These are phyloP conservation scores for Aspergillus calidoustus DNA, from an alignment of 2,329 filamentous ascomycete species.

Conservation along the genomic window DNA sequence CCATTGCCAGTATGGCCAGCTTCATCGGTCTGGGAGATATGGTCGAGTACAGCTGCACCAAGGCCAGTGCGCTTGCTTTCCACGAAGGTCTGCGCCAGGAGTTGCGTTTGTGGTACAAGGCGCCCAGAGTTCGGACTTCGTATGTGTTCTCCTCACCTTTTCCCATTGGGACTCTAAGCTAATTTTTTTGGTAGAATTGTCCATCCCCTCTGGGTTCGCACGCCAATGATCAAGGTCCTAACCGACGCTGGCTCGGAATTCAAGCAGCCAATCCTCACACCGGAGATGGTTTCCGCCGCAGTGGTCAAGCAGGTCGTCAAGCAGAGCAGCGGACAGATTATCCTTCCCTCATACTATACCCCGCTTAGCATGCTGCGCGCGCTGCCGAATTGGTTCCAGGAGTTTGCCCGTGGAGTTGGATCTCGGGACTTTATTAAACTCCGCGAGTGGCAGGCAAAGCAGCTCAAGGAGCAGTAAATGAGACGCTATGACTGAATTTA, in stretches of 20 bases:
- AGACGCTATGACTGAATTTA: background rate
- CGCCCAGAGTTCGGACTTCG: conserved; percentile 45
- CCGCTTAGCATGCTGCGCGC: conserved; percentile 34
- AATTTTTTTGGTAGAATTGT: conserved; percentile 29
- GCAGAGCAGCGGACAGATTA: conserved; percentile 54
- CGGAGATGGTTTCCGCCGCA: conserved; percentile 50
- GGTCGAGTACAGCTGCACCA: conserved; percentile 58
- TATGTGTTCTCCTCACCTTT: conserved; percentile 19
- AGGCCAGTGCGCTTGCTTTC: conserved; percentile 58
- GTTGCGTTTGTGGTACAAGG: conserved; percentile 41
- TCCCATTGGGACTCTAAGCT: background rate
- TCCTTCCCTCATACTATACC: conserved; percentile 48
- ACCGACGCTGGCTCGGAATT: conserved; percentile 38
- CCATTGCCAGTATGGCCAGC: conserved; percentile 58
- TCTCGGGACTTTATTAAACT: conserved; percentile 31
- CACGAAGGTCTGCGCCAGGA: conserved; percentile 55
- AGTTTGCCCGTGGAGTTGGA: conserved; percentile 36
- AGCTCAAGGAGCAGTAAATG: conserved; percentile 11
- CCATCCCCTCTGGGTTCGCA: conserved; percentile 53
- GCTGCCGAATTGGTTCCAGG: conserved; percentile 54
- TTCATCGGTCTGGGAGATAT: conserved; percentile 55
- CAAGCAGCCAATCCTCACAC: conserved; percentile 40
- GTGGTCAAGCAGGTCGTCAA: conserved; percentile 57
- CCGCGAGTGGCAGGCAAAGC: conserved; percentile 26
- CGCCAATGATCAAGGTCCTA: conserved; percentile 50